Base-by-base conservation (phyloP, 2,329 filamentous ascomycete genomes). In the Zasmidium angulare region DNA sequence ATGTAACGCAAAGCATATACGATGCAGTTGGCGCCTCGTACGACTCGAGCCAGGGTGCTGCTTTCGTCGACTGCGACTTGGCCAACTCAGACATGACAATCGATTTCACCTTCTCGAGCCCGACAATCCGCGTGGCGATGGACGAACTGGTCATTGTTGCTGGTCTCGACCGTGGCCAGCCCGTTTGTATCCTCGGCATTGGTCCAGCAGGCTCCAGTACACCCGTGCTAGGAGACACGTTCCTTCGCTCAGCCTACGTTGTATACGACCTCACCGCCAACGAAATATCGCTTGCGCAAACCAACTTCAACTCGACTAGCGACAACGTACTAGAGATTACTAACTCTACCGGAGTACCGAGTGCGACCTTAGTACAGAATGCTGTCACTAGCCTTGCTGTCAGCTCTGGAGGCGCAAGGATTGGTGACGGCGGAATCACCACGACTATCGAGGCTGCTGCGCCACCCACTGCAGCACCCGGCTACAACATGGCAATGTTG, bases 241-340 rank as follows among this genome's bases (percentile, higher is more conserved):
- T 87, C 74, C 73, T 87, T 17, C 82, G 84, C 56, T 84, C 79
- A 56, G 84, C 84, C 1, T 87, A 87, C 68, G 83, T 86, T 48
- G 85, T 87, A 1, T 87, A 86, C 71, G 84, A 87, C 61, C 75
- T 87, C 14, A 72, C 71, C 20, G 84, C 82, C 71, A 86, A 87
- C 69, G 77, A 85, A 68, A 85, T 87, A 64, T 83, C 81, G 1
- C 72, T 87, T 20, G 85, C 84, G 2, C 83, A 84, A 66, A 86
- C 85, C 2, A 81, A 81, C 61, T 86, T 86, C 77, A 85, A 86
- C 68, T 76, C 81, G 7, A 82, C 81, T 0, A 69, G 69, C 19
- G 75, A 80, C 63, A 76, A 82, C 60, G 72, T 87, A 50, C 60
- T 81, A 58, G 84, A 86, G 66, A 87, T 87, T 56, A 75, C 77